Base-by-base conservation (phyloP, 495 filamentous ascomycete species). In the Lepidopterella palustris region DNA sequence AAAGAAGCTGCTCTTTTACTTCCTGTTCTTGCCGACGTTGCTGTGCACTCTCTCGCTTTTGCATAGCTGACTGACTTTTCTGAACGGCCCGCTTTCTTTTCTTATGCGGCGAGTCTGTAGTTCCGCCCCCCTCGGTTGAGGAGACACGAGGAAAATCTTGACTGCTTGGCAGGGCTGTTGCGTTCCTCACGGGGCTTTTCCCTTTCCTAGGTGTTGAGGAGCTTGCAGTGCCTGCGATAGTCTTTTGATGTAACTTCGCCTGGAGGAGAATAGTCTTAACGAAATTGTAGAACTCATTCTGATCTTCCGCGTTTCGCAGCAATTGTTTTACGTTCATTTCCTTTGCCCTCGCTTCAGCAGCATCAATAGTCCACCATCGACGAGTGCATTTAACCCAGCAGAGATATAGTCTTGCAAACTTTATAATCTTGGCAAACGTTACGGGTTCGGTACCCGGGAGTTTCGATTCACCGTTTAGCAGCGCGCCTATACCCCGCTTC, bases 1-100 rank as follows among this genome's bases (percentile, higher is more conserved):
- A 79, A 28, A 72, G 63, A n/a, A 78, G 76, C 58, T 82, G 76
- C 47, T 80, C 71, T 40, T 71, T 60, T 25, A 76, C 58, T 57
- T 28, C 32, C 23, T 57, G 25, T 18, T 29, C 53, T 9, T 51
- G 23, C 18, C 32, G 49, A 26, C 58, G 27, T 27, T 55, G n/a
- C 18, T 52, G 39, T 23, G 58, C 54, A 23, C 45, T 29, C 6
- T 59, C 15, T 24, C 58, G 10, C n/a, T n/a, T 25, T 26, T 58
- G 23, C 15, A 45, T 23, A 5, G 62, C 65, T 3, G 45, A 21
- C 4, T 40, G 25, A 45, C 57, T 60, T 40, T 39, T 11, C n/a
- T 45, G 13, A 11, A 67, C 61, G 3, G 39, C 24, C 4, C 58
- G 57, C 55, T 64, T 64, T 4, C 64, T 48, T 39, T 51, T 60